A percentile compares a stretch with the other conserved stretches of the same genome.
Evolutionary conservation across 352 stramenopile species (phyloP).

Genomic region (Stramenopiles sp.): DNA sequence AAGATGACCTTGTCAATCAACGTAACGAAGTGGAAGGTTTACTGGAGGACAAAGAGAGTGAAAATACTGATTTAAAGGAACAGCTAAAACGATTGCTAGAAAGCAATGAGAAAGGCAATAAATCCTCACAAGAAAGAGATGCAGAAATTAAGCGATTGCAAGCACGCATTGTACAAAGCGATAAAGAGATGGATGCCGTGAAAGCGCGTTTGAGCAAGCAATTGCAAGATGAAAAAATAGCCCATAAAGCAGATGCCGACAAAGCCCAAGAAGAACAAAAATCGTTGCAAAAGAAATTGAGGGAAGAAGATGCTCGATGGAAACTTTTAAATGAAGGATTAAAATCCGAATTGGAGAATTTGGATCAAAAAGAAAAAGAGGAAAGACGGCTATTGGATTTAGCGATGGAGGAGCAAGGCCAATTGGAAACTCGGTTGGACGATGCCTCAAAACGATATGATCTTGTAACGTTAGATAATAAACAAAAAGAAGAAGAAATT

Average conservation of each 20-base stretch:
- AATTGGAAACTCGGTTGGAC: neutral
- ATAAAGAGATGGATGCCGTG: neutral
- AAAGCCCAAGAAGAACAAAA: neutral
- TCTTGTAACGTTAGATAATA: neutral
- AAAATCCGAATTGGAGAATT: neutral
- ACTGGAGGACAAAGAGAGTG: neutral
- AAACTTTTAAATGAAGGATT: neutral
- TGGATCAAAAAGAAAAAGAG: neutral
- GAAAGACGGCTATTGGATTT: neutral
- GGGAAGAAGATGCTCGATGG: neutral
- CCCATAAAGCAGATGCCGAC: neutral
- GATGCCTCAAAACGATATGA: neutral
- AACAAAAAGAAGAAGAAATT: neutral
- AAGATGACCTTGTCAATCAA: neutral
- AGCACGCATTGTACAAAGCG: neutral
- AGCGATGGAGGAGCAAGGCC: neutral
- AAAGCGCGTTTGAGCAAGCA: neutral
- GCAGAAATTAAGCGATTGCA: neutral
- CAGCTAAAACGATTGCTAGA: neutral
- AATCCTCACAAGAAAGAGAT: neutral
- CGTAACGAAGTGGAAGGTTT: neutral
- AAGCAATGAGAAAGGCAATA: too few relatives aligned
- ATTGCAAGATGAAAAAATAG: neutral
- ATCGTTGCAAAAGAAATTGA: neutral
- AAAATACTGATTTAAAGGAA: neutral